phyloP scores from a whole-genome alignment of 805 yeast genomes.

The Saturnispora quitensis region DNA sequence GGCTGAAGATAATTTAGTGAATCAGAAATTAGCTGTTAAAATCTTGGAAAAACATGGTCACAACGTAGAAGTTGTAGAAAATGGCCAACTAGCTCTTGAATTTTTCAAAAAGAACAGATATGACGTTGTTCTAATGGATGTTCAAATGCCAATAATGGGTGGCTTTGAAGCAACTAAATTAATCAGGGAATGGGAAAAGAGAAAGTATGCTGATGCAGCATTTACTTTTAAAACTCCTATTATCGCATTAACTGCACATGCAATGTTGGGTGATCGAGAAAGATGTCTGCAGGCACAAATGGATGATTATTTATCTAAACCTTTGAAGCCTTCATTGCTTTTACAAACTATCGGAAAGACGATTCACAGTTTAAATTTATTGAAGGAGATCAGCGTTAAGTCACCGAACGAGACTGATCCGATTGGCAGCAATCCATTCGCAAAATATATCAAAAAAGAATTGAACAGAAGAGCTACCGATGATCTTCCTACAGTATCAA shows the following conservation, averaged over 20 bases:
- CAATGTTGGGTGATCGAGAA: conserved; percentile 89
- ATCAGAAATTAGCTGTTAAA: conserved; percentile 79
- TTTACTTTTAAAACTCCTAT: conserved; percentile 69
- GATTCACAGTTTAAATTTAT: conserved; percentile 57
- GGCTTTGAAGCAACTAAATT: conserved; percentile 87
- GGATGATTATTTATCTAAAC: conserved; percentile 88
- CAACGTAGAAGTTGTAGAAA: conserved; percentile 74
- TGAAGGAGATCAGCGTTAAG: conserved; percentile 34
- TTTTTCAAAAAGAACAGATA: conserved; percentile 59
- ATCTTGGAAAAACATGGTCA: conserved; percentile 83
- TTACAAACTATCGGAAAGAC: conserved; percentile 82
- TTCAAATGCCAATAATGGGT: conserved; percentile 94
- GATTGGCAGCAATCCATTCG: conserved; percentile 2
- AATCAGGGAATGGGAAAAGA: conserved; percentile 82
- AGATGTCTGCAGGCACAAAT: conserved; percentile 79
- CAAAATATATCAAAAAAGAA: conserved; percentile 9
- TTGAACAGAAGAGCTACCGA: conserved; percentile 3
- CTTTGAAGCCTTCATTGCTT: conserved; percentile 72
- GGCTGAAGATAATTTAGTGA: conserved; percentile 83
- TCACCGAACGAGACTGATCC: conserved; percentile 1
- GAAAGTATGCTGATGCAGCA: conserved; percentile 60
- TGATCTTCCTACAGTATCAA: not conserved
- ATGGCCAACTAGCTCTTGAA: conserved; percentile 75
- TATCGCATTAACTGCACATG: conserved; percentile 86
- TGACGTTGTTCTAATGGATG: conserved; percentile 86